These are phyloP conservation scores for Calonectria pseudoturangicola DNA, from an alignment of 2,329 filamentous ascomycete genomes.

Conservation along the genomic window DNA sequence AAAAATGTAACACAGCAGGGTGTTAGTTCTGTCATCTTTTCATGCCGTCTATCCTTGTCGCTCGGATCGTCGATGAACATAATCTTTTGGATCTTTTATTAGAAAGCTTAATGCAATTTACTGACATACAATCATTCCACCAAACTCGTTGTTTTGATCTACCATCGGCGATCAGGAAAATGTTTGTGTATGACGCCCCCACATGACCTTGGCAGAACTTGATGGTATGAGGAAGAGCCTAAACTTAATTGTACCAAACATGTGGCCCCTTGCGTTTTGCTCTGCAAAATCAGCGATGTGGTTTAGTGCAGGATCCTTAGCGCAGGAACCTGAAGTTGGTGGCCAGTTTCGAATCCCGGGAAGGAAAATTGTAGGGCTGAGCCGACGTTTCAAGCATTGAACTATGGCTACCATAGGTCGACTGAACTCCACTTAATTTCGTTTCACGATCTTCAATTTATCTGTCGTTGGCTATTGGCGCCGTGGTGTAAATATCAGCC, in stretches of 20 bases:
- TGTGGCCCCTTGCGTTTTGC: not conserved
- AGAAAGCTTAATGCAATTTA: not conserved
- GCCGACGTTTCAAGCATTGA: conserved; percentile 14
- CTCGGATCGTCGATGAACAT: not conserved
- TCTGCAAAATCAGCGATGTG: not conserved
- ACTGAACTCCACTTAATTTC: conserved; percentile 4
- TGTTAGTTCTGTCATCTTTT: not conserved
- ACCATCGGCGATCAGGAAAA: not conserved
- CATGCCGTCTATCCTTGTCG: not conserved
- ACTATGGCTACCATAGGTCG: not conserved
- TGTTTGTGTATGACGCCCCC: too few relatives aligned
- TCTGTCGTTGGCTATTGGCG: conserved; percentile 2
- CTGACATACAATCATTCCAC: not conserved
- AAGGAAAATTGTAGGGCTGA: conserved; percentile 34
- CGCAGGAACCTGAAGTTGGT: not conserved
- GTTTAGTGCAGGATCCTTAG: conserved; percentile 15
- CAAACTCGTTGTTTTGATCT: not conserved
- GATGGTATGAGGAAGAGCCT: not conserved
- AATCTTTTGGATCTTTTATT: not conserved
- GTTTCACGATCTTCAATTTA: conserved; percentile 16
- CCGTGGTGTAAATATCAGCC: not conserved
- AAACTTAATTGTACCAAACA: not conserved
- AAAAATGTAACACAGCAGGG: too few relatives aligned
- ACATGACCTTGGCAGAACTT: not conserved
- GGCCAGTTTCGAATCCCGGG: not conserved